Evolutionary conservation across 1,139 yeast genomes (phyloP).

Genomic region (Hyphopichia buzzinii): DNA sequence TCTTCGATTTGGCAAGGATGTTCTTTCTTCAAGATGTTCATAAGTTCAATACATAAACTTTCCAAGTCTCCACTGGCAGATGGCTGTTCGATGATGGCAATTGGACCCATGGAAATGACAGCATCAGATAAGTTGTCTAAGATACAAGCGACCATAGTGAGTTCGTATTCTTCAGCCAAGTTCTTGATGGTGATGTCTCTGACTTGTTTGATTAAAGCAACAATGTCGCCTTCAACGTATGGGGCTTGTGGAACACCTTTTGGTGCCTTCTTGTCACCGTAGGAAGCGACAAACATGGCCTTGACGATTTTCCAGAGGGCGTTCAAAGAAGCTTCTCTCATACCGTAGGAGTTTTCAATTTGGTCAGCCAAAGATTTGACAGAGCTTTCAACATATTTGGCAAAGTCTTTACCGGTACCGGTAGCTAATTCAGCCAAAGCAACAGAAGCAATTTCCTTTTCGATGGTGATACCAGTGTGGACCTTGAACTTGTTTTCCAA

Average conservation of each 20-base stretch:
- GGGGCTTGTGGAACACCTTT: slow-evolving; percentile 70
- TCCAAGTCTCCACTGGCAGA: slow-evolving; percentile 61
- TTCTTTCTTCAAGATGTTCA: slow-evolving; percentile 71
- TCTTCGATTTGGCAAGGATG: slow-evolving; percentile 76
- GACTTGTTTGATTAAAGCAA: slow-evolving; percentile 61
- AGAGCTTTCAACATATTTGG: slow-evolving; percentile 73
- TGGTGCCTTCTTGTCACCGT: slow-evolving; percentile 56
- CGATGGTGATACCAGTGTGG: slow-evolving; percentile 93
- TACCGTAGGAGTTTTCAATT: slow-evolving; percentile 83
- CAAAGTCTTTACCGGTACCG: slow-evolving; percentile 80
- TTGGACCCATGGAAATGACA: slow-evolving; percentile 70
- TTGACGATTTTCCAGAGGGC: slow-evolving; percentile 81
- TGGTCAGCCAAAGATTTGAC: slow-evolving; percentile 66
- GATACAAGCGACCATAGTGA: slow-evolving; percentile 74
- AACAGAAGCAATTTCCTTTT: slow-evolving; percentile 95
- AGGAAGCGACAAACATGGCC: slow-evolving; percentile 63
- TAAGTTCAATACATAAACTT: slow-evolving; percentile 63
- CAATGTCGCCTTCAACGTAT: slow-evolving; percentile 56
- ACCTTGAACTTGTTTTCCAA: slow-evolving; percentile 73
- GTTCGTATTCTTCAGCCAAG: slow-evolving; percentile 77
- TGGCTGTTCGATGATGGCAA: slow-evolving; percentile 60
- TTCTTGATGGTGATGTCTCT: slow-evolving; percentile 63
- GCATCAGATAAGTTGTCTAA: slow-evolving; percentile 75
- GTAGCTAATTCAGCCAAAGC: slow-evolving; percentile 86
- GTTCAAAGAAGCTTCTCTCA: slow-evolving; percentile 83